These are phyloP conservation scores for Simmondsia chinensis DNA, from an alignment of 148 eudicot genomes.

Conservation along the genomic window DNA sequence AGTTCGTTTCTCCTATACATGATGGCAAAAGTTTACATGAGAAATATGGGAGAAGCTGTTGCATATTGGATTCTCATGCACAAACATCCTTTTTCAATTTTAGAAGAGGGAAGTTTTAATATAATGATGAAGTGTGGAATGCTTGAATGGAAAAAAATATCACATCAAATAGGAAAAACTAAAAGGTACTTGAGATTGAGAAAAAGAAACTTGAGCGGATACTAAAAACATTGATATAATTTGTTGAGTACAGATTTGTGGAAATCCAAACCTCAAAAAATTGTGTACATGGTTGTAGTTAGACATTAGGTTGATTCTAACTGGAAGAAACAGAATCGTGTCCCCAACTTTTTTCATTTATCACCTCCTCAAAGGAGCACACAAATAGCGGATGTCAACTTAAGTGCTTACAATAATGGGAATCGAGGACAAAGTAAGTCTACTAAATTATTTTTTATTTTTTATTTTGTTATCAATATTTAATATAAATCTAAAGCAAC, in stretches of 20 bases:
- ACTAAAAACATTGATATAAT: neutral
- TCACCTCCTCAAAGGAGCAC: conserved; percentile 2
- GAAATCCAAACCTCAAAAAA: conserved; percentile 1
- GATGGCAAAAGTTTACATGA: conserved; percentile 5
- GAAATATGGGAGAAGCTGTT: conserved; percentile 1
- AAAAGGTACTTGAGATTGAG: conserved; percentile 2
- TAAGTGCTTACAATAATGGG: neutral
- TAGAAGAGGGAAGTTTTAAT: conserved; percentile 1
- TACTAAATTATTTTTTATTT: too few species aligned
- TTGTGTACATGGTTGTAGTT: conserved; percentile 1
- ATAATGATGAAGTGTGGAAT: conserved; percentile 2
- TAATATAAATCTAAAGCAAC: too few species aligned
- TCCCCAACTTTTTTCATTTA: conserved; percentile 1
- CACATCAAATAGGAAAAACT: neutral
- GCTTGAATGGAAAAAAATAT: neutral
- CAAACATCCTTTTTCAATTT: conserved; percentile 3
- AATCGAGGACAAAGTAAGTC: conserved; percentile 4
- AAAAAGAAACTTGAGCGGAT: conserved; percentile 4
- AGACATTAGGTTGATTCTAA: conserved; percentile 3
- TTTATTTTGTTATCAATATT: too few species aligned
- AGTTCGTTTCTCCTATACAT: neutral
- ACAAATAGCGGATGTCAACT: neutral
- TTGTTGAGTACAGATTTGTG: conserved; percentile 4
- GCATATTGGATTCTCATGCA: conserved; percentile 10
- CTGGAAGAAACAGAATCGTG: conserved; percentile 3